Percentiles rank a stretch among this genome's conserved stretches.
These are phyloP conservation scores for Niebla homalea DNA, from an alignment of 495 filamentous ascomycete species.

Conservation along the genomic window DNA sequence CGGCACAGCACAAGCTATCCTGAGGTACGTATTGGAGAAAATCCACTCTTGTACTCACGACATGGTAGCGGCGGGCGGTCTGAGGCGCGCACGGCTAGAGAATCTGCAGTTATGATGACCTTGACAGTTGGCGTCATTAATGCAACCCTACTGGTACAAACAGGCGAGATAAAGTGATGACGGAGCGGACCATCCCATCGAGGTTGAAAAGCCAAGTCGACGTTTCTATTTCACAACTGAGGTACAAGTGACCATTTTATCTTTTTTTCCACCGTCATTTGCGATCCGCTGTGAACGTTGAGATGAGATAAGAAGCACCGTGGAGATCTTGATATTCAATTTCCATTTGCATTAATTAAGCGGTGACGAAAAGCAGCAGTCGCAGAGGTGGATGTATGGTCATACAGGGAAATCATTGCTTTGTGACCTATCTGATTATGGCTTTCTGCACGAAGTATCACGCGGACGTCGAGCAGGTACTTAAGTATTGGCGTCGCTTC, in stretches of 20 bases:
- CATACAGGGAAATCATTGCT: background rate
- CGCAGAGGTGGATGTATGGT: background rate
- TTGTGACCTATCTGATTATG: constrained; percentile 4
- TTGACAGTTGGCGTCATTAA: constrained; percentile 16
- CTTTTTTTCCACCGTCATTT: no score
- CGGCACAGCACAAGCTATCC: background rate
- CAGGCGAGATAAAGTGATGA: constrained; percentile 6
- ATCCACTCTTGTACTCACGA: constrained; percentile 37
- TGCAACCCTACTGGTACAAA: constrained; percentile 9
- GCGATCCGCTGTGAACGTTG: background rate
- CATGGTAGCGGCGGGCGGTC: constrained; percentile 27
- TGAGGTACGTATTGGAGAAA: background rate
- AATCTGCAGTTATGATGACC: constrained; percentile 4
- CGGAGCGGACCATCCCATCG: constrained; percentile 2
- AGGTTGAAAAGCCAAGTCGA: no score
- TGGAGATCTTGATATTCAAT: no score
- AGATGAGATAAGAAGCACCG: background rate
- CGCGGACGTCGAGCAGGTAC: background rate
- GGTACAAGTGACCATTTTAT: no score
- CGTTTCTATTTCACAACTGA: no score
- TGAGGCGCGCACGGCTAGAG: constrained; percentile 13
- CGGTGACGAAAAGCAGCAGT: background rate
- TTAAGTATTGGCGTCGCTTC: background rate
- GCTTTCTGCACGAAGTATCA: background rate
- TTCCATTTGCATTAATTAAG: background rate